Conservation (phyloP, 2,329 filamentous ascomycete genomes). For the Coniochaeta prunicola region DNA sequence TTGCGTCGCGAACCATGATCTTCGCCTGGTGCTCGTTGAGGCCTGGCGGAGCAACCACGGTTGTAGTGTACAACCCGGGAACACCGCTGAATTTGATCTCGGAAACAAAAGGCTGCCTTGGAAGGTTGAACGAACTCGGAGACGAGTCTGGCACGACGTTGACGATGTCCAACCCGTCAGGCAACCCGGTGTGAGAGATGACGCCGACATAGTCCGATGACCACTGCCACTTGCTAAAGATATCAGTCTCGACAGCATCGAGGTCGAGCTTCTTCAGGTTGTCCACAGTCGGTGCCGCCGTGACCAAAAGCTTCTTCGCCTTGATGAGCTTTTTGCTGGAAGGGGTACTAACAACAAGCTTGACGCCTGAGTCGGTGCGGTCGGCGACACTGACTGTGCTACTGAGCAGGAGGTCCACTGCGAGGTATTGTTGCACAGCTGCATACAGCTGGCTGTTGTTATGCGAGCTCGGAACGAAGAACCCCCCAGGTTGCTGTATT, state of each 20-base stretch:
- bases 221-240: slow-evolving; percentile 25
- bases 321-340: slow-evolving; percentile 14
- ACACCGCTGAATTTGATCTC: background rate
- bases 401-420: slow-evolving; percentile 3
- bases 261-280: slow-evolving; percentile 24
- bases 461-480: slow-evolving; percentile 2
- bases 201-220: slow-evolving; percentile 24
- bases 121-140: background rate
- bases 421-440: background rate
- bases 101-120: slow-evolving; percentile 1
- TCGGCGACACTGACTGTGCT: slow-evolving; percentile 4
- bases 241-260: slow-evolving; percentile 18
- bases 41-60: background rate
- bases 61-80: background rate
- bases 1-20: background rate
- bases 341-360: slow-evolving; percentile 18
- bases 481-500: background rate
- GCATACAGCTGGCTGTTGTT: slow-evolving; percentile 8
- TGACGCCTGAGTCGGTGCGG: slow-evolving; percentile 19
- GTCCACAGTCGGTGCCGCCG: slow-evolving; percentile 23
- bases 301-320: slow-evolving; percentile 25
- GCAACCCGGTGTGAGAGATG: slow-evolving; percentile 21
- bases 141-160: slow-evolving; percentile 11
- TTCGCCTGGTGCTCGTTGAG: background rate
- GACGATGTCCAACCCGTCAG: slow-evolving; percentile 19